Evolutionary conservation across 768 basidiomycete species (phyloP), one percentile per base, ranked within the genome.

Genomic region (Hypholoma fasciculare): DNA sequence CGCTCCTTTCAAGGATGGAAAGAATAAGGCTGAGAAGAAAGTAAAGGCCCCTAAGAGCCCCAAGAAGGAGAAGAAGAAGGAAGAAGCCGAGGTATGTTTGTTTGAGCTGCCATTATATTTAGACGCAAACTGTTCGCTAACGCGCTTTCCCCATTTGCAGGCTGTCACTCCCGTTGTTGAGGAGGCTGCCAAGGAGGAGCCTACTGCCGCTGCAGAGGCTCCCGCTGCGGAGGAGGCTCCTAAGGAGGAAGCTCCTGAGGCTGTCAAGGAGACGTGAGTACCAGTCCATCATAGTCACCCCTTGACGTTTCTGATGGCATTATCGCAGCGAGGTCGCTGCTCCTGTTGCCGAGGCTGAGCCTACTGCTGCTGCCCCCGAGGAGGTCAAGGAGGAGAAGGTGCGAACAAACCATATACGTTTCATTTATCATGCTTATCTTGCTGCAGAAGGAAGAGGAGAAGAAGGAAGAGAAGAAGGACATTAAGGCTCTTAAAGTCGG

Each of bases 41-140:
- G 72, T 69, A 51, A 86, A 86, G 78, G 76, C 76, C 42, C 82
- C 87, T 69, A 91, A 84, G 84, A 88, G 85, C 72, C 85, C 87
- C 37, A 90, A 89, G 82, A 89, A 89, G 76, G 84, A 87, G 71
- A 89, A 90, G 79, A 90, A 89, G 81, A 88, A 89, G 77, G 85
- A 88, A 64, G 86, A 87, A 68, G 70, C 72, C 12, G 85, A 85
- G 77, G 85, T 83, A 58, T 55, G 74, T 68, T n/a, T 46, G 43
- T 46, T 56, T 48, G 49, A 16, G 38, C 17, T 54, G 37, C 23
- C 46, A 7, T 47, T 40, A 40, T 53, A 46, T 52, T 34, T 54
- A 26, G 39, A 59, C 11, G 52, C 38, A 39, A 17, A 16, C 44
- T 30, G 44, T 11, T 27, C 26, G 23, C 23, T 23, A 23, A 49